Conservation (phyloP, 495 filamentous ascomycete species). For the Trichoderma asperelloides region DNA sequence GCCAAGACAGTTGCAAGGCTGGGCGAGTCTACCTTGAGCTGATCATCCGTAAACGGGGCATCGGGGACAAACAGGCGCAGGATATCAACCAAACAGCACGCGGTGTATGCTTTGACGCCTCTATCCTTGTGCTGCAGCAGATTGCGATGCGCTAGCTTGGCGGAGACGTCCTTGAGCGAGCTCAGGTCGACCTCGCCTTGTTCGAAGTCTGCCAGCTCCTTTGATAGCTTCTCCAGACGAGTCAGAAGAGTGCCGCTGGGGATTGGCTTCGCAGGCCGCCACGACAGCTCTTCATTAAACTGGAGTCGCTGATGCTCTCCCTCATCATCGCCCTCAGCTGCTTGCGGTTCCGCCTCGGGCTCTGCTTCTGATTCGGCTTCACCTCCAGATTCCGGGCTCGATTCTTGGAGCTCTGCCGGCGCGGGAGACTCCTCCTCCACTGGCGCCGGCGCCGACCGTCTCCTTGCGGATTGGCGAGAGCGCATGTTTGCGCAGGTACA, state of each 20-base stretch:
- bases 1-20: background rate
- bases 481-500: background rate
- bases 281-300: constrained; percentile 84
- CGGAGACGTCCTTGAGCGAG: constrained; percentile 76
- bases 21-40: constrained; percentile 64
- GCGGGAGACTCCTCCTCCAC: background rate
- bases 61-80: constrained; percentile 89
- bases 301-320: constrained; percentile 32
- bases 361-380: background rate
- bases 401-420: background rate
- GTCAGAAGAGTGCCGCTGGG: constrained; percentile 70
- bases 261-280: constrained; percentile 87
- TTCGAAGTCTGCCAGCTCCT: constrained; percentile 77
- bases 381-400: background rate
- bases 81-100: constrained; percentile 88
- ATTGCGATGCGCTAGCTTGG: constrained; percentile 76
- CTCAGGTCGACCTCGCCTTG: constrained; percentile 77
- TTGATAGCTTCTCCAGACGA: constrained; percentile 68
- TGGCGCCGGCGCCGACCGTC: background rate
- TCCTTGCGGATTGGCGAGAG: constrained; percentile 3
- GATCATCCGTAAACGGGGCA: constrained; percentile 83
- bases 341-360: constrained; percentile 22
- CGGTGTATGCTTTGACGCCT: constrained; percentile 80
- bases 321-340: constrained; percentile 3
- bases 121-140: constrained; percentile 84